These are phyloP conservation scores for Nevesoporus exiguus DNA, from an alignment of 768 basidiomycete species.

Conservation along the genomic window DNA sequence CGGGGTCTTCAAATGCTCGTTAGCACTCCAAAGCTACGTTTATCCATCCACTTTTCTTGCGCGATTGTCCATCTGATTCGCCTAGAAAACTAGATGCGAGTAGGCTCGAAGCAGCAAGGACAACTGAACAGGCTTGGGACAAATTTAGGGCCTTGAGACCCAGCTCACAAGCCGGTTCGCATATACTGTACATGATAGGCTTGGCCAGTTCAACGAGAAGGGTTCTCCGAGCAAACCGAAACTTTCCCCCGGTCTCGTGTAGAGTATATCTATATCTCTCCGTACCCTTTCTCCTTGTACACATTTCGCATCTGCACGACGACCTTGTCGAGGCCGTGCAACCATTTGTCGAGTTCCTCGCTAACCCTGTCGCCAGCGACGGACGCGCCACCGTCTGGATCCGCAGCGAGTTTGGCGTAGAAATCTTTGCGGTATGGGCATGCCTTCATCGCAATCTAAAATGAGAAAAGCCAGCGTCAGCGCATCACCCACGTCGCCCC, in stretches of 20 bases:
- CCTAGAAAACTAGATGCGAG: too few relatives aligned
- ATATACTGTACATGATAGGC: background rate
- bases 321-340: constrained; percentile 51
- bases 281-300: constrained; percentile 54
- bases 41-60: too few relatives aligned
- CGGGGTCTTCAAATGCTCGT: too few relatives aligned
- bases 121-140: too few relatives aligned
- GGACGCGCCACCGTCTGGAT: constrained; percentile 50
- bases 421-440: constrained; percentile 60
- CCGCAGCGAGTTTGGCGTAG: constrained; percentile 55
- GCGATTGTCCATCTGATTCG: too few relatives aligned
- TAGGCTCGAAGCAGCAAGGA: too few relatives aligned
- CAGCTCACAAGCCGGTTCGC: background rate
- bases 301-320: constrained; percentile 50
- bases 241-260: background rate
- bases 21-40: too few relatives aligned
- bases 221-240: background rate
- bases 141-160: background rate
- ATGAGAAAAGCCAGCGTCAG: background rate
- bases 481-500: background rate
- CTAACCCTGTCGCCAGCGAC: constrained; percentile 50
- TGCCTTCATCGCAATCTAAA: constrained; percentile 60
- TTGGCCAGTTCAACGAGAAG: background rate
- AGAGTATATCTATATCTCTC: constrained; percentile 33
- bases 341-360: constrained; percentile 55